phyloP scores from a whole-genome alignment of 2,329 filamentous ascomycete genomes.

The Colletotrichum tropicale region DNA sequence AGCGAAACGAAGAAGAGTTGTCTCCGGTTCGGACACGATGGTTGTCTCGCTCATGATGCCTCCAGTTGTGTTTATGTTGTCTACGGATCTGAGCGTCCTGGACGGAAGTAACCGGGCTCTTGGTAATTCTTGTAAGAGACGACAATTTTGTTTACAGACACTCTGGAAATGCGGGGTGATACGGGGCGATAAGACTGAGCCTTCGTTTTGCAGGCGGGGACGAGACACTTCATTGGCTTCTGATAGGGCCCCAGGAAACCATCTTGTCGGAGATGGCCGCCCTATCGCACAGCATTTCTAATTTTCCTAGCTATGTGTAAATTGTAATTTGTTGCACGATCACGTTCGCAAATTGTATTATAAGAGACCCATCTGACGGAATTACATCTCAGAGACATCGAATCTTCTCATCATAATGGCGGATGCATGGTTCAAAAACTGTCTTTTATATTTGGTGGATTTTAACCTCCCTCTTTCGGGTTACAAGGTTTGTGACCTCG shows the following conservation, averaged over 20 bases:
- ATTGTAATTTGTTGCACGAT: not conserved
- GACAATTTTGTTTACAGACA: not conserved
- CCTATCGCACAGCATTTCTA: not conserved
- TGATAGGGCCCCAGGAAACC: not conserved
- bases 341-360: not conserved
- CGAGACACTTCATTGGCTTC: not conserved
- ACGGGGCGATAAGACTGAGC: not conserved
- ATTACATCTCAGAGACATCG: not conserved
- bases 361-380: not conserved
- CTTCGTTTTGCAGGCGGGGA: not conserved
- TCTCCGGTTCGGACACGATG: conserved; percentile 4
- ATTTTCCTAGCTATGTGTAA: not conserved
- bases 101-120: not conserved
- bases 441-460: not conserved
- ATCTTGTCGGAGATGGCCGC: not conserved
- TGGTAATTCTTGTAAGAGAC: not conserved
- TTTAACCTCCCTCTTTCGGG: not conserved
- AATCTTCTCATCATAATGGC: not conserved
- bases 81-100: not conserved
- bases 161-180: not conserved
- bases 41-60: not conserved
- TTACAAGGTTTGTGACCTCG: not conserved
- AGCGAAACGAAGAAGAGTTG: conserved; percentile 35
- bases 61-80: not conserved
- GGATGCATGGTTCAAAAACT: not conserved